A percentile compares a stretch with the other conserved stretches of the same genome.
These are phyloP conservation scores for Neotropicomus parvogracilis DNA, from an alignment of 1,284 basidiomycete genomes.

Conservation along the genomic window DNA sequence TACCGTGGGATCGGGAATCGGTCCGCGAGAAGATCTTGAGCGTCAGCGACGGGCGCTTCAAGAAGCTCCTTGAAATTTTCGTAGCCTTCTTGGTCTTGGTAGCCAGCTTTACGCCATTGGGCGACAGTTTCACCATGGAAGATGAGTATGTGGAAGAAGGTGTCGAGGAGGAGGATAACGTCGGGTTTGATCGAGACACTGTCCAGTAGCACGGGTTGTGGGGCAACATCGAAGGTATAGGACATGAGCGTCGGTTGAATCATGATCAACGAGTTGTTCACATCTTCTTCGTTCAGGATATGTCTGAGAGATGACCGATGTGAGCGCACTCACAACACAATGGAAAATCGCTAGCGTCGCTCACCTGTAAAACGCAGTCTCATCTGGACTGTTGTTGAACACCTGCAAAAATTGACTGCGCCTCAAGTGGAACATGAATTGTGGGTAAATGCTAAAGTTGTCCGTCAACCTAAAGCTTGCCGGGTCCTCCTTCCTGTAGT, in stretches of 20 bases:
- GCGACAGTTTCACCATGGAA: constrained; percentile 98
- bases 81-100: constrained; percentile 98
- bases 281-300: constrained; percentile 95
- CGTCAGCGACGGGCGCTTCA: constrained; percentile 76
- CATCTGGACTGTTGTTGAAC: constrained; percentile 99
- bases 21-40: constrained; percentile 92
- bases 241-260: constrained; percentile 99
- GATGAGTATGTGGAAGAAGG: constrained; percentile 99
- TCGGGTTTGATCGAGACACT: constrained; percentile 97
- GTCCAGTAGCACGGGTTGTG: constrained; percentile 95
- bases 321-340: constrained; percentile 4
- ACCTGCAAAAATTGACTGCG: constrained; percentile 99
- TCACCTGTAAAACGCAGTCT: constrained; percentile 96
- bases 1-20: constrained; percentile 97
- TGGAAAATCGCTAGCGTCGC: constrained; percentile 18
- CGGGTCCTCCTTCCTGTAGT: constrained; percentile 98
- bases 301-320: constrained; percentile 53
- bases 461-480: constrained; percentile 90
- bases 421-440: constrained; percentile 99
- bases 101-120: constrained; percentile 98
- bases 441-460: constrained; percentile 99
- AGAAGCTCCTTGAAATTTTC: constrained; percentile 98
- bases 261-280: constrained; percentile 99
- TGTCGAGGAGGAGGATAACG: constrained; percentile 96
- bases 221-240: constrained; percentile 88